These are phyloP conservation scores for Sungouiozyma intestinalis DNA, from an alignment of 805 yeast species.

Conservation along the genomic window DNA sequence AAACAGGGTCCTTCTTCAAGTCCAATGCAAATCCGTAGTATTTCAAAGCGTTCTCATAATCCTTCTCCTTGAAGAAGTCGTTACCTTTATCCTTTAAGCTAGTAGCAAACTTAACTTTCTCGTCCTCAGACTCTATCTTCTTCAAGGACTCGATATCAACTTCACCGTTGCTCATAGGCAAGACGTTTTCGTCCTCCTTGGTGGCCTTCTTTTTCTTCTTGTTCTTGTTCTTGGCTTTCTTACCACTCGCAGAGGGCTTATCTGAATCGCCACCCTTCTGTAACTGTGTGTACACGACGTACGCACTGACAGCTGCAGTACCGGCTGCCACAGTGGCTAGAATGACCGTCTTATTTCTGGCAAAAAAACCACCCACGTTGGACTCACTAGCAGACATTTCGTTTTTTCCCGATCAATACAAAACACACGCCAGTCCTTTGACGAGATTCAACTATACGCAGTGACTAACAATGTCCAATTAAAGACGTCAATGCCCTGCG, in stretches of 20 bases:
- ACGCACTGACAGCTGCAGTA: constrained; percentile 54
- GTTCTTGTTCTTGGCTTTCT: constrained; percentile 67
- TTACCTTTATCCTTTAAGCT: constrained; percentile 88
- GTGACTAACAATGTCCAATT: no score
- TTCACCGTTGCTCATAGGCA: constrained; percentile 42
- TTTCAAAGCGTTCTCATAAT: constrained; percentile 65
- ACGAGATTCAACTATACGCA: not conserved
- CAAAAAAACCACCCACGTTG: constrained; percentile 23
- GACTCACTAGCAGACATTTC: not conserved
- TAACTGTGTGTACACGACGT: constrained; percentile 34
- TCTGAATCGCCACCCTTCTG: constrained; percentile 5
- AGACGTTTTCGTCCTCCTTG: constrained; percentile 43
- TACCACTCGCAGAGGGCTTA: constrained; percentile 29
- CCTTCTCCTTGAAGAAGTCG: constrained; percentile 56
- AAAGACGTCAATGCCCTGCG: no score
- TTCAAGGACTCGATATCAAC: constrained; percentile 43
- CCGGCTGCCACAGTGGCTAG: constrained; percentile 54
- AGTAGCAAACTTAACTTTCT: constrained; percentile 55
- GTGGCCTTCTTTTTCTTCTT: constrained; percentile 66
- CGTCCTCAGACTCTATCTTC: constrained; percentile 34
- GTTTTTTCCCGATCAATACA: no score
- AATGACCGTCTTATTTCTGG: constrained; percentile 48
- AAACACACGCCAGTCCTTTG: no score
- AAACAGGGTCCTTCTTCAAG: constrained; percentile 75
- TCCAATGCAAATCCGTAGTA: constrained; percentile 70